phyloP scores from a whole-genome alignment of 2,329 filamentous ascomycete species.

The Nigrospora sphaerica region DNA sequence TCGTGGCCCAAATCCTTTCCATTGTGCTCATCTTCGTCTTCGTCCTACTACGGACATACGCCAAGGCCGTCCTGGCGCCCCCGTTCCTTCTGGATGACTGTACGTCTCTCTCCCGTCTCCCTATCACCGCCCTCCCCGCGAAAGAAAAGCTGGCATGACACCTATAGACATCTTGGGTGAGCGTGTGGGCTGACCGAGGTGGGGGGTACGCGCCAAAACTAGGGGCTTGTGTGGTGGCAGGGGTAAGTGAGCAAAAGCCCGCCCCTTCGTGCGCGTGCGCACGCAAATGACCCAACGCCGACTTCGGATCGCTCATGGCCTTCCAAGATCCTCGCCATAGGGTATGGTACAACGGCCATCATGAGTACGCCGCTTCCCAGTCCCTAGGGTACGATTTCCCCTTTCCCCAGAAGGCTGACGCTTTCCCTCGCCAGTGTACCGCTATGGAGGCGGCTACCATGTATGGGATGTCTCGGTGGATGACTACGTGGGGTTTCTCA shows the following conservation, averaged over 20 bases:
- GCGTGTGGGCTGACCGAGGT: neutral
- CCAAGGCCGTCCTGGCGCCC: neutral
- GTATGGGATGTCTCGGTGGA: neutral
- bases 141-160: too few species aligned
- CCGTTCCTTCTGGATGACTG: constrained; percentile 1
- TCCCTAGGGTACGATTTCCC: neutral
- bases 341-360: neutral
- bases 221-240: neutral
- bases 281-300: too few species aligned
- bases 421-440: neutral
- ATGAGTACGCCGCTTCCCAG: neutral
- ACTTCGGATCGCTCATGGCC: neutral
- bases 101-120: neutral
- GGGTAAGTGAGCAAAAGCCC: neutral
- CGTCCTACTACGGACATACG: neutral
- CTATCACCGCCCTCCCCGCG: too few species aligned
- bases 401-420: neutral
- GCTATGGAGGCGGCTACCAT: neutral
- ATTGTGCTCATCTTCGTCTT: neutral
- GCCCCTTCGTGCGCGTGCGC: too few species aligned
- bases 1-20: neutral
- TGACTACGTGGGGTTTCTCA: constrained; percentile 1
- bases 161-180: too few species aligned
- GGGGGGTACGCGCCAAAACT: neutral
- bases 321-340: neutral